A percentile compares a stretch with the other conserved stretches of the same genome.
Evolutionary conservation across 495 filamentous ascomycete genomes (phyloP).

Genomic region (Parathielavia hyrcaniae): DNA sequence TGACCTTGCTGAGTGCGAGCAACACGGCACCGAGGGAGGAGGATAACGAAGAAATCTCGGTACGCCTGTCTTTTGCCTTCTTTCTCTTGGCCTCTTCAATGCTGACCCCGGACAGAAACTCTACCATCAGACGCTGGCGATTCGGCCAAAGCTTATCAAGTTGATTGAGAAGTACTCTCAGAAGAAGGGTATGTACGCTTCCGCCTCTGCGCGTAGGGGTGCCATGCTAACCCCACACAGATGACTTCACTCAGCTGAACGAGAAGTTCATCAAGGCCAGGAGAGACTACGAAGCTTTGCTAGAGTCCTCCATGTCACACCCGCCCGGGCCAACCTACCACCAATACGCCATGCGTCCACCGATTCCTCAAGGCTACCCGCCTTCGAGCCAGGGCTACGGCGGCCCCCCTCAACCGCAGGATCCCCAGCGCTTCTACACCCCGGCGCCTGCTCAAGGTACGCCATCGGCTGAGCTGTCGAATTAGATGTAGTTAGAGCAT

Average conservation of each 20-base stretch:
- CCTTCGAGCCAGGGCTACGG: constrained; percentile 27
- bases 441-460: constrained; percentile 46
- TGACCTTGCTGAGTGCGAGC: constrained; percentile 90
- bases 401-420: constrained; percentile 49
- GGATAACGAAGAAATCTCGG: constrained; percentile 89
- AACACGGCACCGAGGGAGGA: constrained; percentile 78
- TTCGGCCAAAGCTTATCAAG: constrained; percentile 94
- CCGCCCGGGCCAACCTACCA: constrained; percentile 59
- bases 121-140: constrained; percentile 89
- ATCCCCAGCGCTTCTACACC: constrained; percentile 66
- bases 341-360: constrained; percentile 61
- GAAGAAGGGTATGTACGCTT: constrained; percentile 75
- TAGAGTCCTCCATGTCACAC: constrained; percentile 93
- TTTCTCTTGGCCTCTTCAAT: not conserved
- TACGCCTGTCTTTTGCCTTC: constrained; percentile 28
- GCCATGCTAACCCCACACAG: constrained; percentile 42
- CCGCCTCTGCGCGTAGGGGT: not conserved
- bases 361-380: constrained; percentile 56
- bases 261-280: constrained; percentile 99
- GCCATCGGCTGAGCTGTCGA: constrained; percentile 27
- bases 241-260: constrained; percentile 96
- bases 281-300: constrained; percentile 88
- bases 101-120: constrained; percentile 50
- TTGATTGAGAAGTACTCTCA: constrained; percentile 98
- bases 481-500: constrained; percentile 18